Evolutionary conservation across 306 rosid genomes (phyloP).

Genomic region (Inga leiocalycina): DNA sequence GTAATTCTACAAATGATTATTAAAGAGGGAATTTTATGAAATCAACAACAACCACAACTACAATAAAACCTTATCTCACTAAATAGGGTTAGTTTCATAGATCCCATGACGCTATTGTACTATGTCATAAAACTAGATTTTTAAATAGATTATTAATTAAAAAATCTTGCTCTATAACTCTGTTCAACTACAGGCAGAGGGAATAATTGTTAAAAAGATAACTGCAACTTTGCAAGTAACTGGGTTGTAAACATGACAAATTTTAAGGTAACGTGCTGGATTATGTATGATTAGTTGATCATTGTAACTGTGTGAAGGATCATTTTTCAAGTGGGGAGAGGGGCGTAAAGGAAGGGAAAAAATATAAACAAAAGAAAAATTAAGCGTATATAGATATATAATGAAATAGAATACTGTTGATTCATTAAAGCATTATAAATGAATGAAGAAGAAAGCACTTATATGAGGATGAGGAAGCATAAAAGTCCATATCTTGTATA

Average conservation of each 20-base stretch:
- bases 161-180: no score
- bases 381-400: neutral
- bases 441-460: constrained; percentile 25
- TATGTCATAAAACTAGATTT: no score
- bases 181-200: no score
- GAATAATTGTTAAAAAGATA: neutral
- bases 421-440: neutral
- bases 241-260: neutral
- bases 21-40: no score
- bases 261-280: neutral
- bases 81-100: no score
- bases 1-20: no score
- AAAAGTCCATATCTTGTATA: constrained; percentile 3
- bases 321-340: neutral
- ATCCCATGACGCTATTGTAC: no score
- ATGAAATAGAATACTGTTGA: neutral
- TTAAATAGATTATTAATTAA: no score
- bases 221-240: no score
- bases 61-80: no score
- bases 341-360: neutral
- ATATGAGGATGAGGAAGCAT: constrained; percentile 8
- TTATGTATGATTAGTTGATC: neutral
- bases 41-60: no score
- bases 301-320: neutral
- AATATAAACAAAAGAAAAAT: neutral